Evolutionary conservation across 2,329 filamentous ascomycete species (phyloP).

Genomic region (Dactylellina sp.): DNA sequence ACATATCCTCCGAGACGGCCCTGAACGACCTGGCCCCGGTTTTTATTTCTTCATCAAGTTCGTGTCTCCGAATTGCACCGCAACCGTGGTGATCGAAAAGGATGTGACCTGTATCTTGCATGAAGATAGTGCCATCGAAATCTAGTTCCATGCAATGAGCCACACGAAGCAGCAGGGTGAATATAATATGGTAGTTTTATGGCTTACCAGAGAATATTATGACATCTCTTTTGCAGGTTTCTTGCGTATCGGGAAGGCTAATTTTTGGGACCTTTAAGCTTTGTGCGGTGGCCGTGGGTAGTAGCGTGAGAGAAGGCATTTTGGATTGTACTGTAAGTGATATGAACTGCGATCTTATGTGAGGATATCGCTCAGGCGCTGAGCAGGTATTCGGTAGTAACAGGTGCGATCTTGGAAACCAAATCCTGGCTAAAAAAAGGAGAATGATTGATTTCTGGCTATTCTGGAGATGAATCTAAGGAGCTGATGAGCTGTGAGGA

Average conservation of each 20-base stretch:
- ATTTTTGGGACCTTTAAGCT: conserved; percentile 57
- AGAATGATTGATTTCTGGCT: not conserved
- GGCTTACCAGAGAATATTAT: conserved; percentile 66
- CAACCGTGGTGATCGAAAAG: conserved; percentile 76
- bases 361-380: too few relatives aligned
- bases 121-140: conserved; percentile 79
- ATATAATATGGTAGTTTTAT: not conserved
- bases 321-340: conserved; percentile 20
- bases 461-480: not conserved
- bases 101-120: conserved; percentile 77
- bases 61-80: conserved; percentile 69
- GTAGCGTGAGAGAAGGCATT: conserved; percentile 41
- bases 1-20: conserved; percentile 79
- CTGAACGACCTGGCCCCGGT: conserved; percentile 75
- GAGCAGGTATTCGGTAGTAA: too few relatives aligned
- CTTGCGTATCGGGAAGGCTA: conserved; percentile 58
- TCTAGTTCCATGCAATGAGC: conserved; percentile 65
- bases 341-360: not conserved
- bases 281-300: conserved; percentile 37
- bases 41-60: conserved; percentile 74
- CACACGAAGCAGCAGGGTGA: not conserved
- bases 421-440: too few relatives aligned
- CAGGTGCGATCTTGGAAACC: not conserved
- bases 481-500: conserved; percentile 12
- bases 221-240: conserved; percentile 64